These are phyloP conservation scores for Rauvolfia tetraphylla DNA, from an alignment of 257 asterid species.

Conservation along the genomic window DNA sequence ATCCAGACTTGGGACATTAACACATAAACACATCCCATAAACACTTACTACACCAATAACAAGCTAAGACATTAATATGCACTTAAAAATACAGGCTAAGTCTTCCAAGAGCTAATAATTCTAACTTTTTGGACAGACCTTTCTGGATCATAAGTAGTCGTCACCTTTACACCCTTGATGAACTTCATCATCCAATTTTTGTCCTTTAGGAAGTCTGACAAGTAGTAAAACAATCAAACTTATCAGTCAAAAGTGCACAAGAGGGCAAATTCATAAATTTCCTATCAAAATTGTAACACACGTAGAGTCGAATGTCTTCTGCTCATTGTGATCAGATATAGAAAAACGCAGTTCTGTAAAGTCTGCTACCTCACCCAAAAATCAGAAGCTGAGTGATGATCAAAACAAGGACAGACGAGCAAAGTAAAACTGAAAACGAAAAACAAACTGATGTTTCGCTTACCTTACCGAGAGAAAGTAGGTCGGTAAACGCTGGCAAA, in stretches of 20 bases:
- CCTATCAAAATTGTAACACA: background rate
- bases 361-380: background rate
- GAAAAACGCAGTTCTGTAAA: background rate
- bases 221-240: background rate
- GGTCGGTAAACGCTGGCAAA: background rate
- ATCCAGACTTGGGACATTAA: background rate
- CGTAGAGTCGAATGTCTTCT: background rate
- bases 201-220: background rate
- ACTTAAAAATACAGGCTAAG: background rate
- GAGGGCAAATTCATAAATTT: background rate
- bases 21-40: background rate
- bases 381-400: background rate
- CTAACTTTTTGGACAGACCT: background rate
- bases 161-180: background rate
- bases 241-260: background rate
- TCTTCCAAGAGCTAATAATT: background rate
- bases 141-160: background rate
- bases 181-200: background rate
- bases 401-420: background rate
- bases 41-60: background rate
- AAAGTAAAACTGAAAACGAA: background rate
- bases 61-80: background rate
- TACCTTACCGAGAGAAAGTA: background rate
- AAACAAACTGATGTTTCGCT: background rate
- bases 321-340: slow-evolving; percentile 1